phyloP scores from a whole-genome alignment of 1,284 basidiomycete genomes.

The Athelia psychrophila region DNA sequence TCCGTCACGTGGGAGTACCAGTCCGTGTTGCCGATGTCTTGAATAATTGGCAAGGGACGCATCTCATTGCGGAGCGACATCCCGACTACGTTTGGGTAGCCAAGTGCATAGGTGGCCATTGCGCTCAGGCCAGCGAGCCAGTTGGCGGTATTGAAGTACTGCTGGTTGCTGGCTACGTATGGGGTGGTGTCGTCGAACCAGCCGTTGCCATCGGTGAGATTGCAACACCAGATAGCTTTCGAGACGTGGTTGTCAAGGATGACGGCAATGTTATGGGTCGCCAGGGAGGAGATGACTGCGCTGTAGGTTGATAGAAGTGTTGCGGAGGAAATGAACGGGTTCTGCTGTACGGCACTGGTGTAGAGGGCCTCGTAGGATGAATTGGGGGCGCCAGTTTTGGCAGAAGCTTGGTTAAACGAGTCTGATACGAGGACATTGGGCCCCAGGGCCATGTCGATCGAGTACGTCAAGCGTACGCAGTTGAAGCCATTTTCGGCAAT shows the following conservation, averaged over 20 bases:
- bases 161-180: constrained; percentile 13
- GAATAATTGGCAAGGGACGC: constrained; percentile 7
- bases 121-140: constrained; percentile 13
- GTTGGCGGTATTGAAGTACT: constrained; percentile 14
- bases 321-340: not conserved
- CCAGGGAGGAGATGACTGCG: constrained; percentile 11
- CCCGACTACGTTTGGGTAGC: constrained; percentile 13
- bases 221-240: constrained; percentile 16
- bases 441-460: constrained; percentile 16
- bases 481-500: constrained; percentile 16
- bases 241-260: constrained; percentile 18
- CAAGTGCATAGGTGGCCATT: constrained; percentile 13
- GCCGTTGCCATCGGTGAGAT: constrained; percentile 14
- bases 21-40: too few relatives aligned
- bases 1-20: too few relatives aligned
- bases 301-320: constrained; percentile 11
- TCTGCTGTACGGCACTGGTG: too few relatives aligned
- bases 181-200: constrained; percentile 14
- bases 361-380: too few relatives aligned
- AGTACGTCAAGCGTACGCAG: constrained; percentile 17
- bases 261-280: constrained; percentile 7
- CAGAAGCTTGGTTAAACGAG: constrained; percentile 12
- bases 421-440: constrained; percentile 11
- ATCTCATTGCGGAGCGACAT: constrained; percentile 17
- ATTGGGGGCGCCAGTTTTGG: constrained; percentile 6